phyloP scores from a whole-genome alignment of 331 rosid species.

The Rosa hybrid region DNA sequence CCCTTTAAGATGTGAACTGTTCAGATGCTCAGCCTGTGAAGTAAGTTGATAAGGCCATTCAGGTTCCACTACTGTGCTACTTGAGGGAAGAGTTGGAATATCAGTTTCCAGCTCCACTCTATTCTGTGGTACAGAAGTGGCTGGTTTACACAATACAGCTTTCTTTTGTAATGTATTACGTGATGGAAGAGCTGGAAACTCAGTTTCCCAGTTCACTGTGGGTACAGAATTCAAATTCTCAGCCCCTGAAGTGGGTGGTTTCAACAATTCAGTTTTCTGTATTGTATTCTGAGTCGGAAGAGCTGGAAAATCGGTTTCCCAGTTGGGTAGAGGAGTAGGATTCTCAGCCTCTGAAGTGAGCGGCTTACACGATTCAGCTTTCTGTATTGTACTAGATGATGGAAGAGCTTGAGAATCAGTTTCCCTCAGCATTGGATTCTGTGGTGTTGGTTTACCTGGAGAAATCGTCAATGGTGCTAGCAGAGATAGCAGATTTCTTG shows the following conservation, averaged over 20 bases:
- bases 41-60: constrained; percentile 22
- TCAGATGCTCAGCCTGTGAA: constrained; percentile 11
- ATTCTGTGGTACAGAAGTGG: constrained; percentile 25
- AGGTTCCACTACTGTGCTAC: constrained; percentile 26
- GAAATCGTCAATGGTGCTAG: constrained; percentile 47
- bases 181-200: not conserved
- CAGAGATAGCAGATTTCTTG: constrained; percentile 47
- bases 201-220: not conserved
- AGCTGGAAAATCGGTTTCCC: not conserved
- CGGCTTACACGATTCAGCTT: not conserved
- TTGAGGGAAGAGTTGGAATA: constrained; percentile 34
- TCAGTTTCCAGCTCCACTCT: constrained; percentile 29
- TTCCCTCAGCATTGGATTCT: constrained; percentile 26
- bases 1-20: not conserved
- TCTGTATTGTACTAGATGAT: constrained; percentile 20
- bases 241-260: constrained; percentile 1
- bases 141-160: not conserved
- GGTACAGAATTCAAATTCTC: not conserved
- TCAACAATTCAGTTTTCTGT: not conserved
- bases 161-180: not conserved
- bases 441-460: constrained; percentile 34
- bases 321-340: not conserved
- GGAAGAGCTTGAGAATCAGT: constrained; percentile 33
- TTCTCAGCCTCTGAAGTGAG: constrained; percentile 15
- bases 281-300: not conserved